Base-by-base conservation (phyloP, 2,329 filamentous ascomycete species). In the Cladosporium cucumerinum region DNA sequence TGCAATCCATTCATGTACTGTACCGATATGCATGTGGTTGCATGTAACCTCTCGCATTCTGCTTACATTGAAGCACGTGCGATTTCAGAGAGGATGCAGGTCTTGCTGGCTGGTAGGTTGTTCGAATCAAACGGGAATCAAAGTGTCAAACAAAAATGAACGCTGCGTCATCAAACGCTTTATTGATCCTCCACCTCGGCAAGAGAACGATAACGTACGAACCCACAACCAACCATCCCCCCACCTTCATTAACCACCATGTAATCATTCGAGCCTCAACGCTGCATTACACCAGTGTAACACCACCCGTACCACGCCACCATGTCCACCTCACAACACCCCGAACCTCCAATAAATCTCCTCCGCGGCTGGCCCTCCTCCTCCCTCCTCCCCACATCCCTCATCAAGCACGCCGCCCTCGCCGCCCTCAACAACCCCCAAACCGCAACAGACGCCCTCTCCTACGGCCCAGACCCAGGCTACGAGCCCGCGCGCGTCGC, bases 391-490 rank as follows among this genome's bases (percentile, higher is more conserved):
- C 91, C 92, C 7, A 84, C 85, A 2, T 75, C 81, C 5, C 80
- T 87, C 16, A 82, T 96, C 64, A 82, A 85, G 39, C 77, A 79
- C 30, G 89, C 91, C 28, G 81, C 89, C 64, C 79, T 84, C 65
- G 79, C 80, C 61, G 85, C 88, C 10, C 83, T 96, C 57, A 81
- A 85, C 16, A 81, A 89, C 72, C 84, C 86, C 11, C 73, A 77
- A 10, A 78, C 89, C 64, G 86, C 84, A 64, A 79, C 82, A 2
- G 85, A 87, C 0, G 89, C 84, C n/a, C 82, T 97, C 43, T 83
- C 88, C 65, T 97, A 97, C 73, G 93, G 89, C 0, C 88, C 92
- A 0, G 91, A 96, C 75, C 80, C 86, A 51, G 93, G 93, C 30
- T 89, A 89, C 72, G 78, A 83, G 67, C 87, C 87, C n/a, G 81